A percentile compares a stretch with the other conserved stretches of the same genome.
These are phyloP conservation scores for Hericium erinaceus DNA, from an alignment of 768 basidiomycete genomes.

Conservation along the genomic window DNA sequence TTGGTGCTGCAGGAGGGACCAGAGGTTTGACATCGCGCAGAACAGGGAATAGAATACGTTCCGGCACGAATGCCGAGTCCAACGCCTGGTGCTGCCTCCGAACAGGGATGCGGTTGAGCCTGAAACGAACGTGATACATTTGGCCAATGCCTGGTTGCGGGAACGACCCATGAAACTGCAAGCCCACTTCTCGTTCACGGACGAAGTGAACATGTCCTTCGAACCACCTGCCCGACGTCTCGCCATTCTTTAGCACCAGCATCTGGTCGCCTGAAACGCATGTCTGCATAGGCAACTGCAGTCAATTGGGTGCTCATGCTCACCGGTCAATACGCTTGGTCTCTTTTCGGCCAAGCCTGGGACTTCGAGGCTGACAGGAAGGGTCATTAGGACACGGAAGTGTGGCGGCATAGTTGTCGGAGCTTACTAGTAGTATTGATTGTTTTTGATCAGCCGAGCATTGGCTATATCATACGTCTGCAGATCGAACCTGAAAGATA, in stretches of 20 bases:
- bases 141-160: conserved; percentile 22
- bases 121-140: conserved; percentile 46
- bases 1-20: background rate
- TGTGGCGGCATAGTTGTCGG: background rate
- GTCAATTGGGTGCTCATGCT: conserved; percentile 16
- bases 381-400: background rate
- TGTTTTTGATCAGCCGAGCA: conserved; percentile 25
- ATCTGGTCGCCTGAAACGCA: conserved; percentile 23
- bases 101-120: conserved; percentile 42
- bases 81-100: conserved; percentile 50
- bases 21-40: conserved; percentile 2
- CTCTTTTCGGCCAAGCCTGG: conserved; percentile 49
- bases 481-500: conserved; percentile 21
- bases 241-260: conserved; percentile 16
- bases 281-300: conserved; percentile 20
- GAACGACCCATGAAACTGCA: conserved; percentile 40
- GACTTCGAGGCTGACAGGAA: conserved; percentile 33
- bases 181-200: conserved; percentile 30
- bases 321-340: conserved; percentile 48
- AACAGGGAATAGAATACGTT: conserved; percentile 40
- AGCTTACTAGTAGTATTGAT: conserved; percentile 36
- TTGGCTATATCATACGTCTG: conserved; percentile 28
- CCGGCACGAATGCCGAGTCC: conserved; percentile 26
- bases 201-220: conserved; percentile 42
- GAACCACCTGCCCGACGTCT: conserved; percentile 20